A percentile compares a stretch with the other conserved stretches of the same genome.
phyloP scores from a whole-genome alignment of 2,329 filamentous ascomycete genomes.

The Ophiostoma piceae region DNA sequence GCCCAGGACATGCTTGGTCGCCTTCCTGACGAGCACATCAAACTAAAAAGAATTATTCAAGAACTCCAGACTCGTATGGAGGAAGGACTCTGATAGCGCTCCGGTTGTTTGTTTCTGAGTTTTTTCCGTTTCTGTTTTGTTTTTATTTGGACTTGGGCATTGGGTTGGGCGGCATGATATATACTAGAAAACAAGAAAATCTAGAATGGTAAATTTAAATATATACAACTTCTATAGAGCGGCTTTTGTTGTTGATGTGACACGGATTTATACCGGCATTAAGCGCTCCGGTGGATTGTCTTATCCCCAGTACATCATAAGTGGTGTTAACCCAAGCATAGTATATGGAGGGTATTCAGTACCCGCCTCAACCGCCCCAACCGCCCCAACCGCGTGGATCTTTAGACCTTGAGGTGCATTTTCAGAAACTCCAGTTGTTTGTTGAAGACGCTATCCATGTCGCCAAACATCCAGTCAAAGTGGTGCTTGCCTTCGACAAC shows the following conservation, averaged over 20 bases:
- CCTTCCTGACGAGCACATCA: not conserved
- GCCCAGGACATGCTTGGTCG: not conserved
- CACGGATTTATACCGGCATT: not conserved
- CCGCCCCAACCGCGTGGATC: not conserved
- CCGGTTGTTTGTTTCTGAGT: not conserved
- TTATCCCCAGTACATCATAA: not conserved
- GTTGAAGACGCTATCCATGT: not conserved
- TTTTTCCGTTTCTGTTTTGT: not conserved
- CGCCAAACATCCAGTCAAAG: constrained; percentile 1
- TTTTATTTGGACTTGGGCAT: not conserved
- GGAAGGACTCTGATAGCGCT: not conserved
- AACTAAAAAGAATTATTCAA: not conserved
- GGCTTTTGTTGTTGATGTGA: not conserved
- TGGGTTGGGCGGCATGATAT: not conserved
- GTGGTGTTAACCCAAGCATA: not conserved
- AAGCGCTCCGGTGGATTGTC: not conserved
- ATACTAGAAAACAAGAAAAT: not conserved
- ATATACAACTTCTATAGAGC: not conserved
- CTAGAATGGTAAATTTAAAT: not conserved
- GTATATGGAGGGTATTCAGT: not conserved
- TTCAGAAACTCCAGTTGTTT: not conserved
- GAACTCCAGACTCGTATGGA: not conserved
- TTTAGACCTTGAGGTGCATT: not conserved
- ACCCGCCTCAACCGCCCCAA: not conserved
- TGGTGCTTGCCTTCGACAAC: not conserved